Percentiles rank a stretch among this genome's conserved stretches.
Conservation (phyloP, 2,329 filamentous ascomycete species). For the Cryphonectria parasitica region DNA sequence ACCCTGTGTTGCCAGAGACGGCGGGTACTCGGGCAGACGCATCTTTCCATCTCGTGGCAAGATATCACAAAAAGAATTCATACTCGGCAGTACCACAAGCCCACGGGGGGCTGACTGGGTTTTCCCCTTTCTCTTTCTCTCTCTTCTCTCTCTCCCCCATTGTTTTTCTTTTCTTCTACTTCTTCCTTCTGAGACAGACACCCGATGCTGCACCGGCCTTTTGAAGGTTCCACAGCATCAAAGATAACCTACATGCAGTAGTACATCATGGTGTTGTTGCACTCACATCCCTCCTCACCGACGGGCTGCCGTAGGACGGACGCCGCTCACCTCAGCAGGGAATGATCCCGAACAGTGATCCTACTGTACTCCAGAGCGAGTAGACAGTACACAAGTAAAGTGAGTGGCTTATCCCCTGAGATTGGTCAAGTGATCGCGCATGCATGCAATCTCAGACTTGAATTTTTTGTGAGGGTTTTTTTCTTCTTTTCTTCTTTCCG, state of each 20-base stretch:
- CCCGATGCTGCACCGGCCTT: neutral
- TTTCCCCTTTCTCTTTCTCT: neutral
- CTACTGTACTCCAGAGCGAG: neutral
- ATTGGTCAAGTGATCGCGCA: neutral
- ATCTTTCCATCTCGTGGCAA: constrained; percentile 20
- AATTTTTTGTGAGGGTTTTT: no score
- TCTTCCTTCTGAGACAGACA: neutral
- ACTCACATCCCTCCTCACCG: neutral
- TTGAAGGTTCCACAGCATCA: neutral
- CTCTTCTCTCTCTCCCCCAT: neutral
- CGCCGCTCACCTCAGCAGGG: neutral
- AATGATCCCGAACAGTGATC: neutral
- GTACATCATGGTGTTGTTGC: no score
- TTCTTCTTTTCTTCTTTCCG: neutral
- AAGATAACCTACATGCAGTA: neutral
- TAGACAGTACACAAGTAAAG: neutral
- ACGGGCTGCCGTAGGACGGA: neutral
- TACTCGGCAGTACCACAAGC: neutral
- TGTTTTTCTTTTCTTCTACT: neutral
- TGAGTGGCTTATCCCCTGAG: neutral
- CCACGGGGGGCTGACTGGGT: neutral
- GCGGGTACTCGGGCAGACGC: constrained; percentile 13
- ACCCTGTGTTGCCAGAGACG: neutral
- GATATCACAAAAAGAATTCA: neutral
- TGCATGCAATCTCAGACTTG: neutral